Evolutionary conservation across 75 land plant genomes (phyloP), one percentile per base, ranked within the genome.

Genomic region (Gnetum montanum): DNA sequence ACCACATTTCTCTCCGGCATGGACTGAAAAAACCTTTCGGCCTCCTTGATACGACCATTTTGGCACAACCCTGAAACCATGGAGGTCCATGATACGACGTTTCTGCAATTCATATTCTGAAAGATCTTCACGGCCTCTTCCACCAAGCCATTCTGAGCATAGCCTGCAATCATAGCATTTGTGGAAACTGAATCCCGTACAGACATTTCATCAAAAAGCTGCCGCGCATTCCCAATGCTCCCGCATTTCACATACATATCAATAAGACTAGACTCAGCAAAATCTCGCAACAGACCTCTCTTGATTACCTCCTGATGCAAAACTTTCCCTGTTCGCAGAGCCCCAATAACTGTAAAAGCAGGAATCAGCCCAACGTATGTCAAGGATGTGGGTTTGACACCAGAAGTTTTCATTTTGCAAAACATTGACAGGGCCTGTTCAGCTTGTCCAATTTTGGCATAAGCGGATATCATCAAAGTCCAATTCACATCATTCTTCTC

Each of bases 201-300:
- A n/a, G 66, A 53, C 30, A 60, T 18, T 49, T 66, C 54, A 15
- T 47, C 36, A 36, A 66, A 66, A 3, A 66, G 8, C 48, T 59
- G 59, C 5, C 8, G 29, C 3, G 69, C 69, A 15, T 66, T 64
- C 19, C 34, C 54, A 25, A 59, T 20, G 24, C 34, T 31, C n/a
- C 64, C 66, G 27, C 69, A 66, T 44, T 59, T 58, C 12, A 64
- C 38, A 48, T 66, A 66, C 67, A 65, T 65, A 20, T 57, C 47
- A 0, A 65, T 23, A 10, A 65, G 31, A 10, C 61, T 37, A 46
- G 26, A 56, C 29, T 34, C 62, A 8, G 43, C 63, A 29, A 43
- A 29, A 13, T 12, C 22, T 44, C 25, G n/a, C 3, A 35, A 26
- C 19, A 29, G 54, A 3, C 63, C 62, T 43, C 34, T 8, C 23